Percentiles rank a stretch among this genome's conserved stretches.
Conservation (phyloP, 2,329 filamentous ascomycete species). For the Fusarium falciforme region DNA sequence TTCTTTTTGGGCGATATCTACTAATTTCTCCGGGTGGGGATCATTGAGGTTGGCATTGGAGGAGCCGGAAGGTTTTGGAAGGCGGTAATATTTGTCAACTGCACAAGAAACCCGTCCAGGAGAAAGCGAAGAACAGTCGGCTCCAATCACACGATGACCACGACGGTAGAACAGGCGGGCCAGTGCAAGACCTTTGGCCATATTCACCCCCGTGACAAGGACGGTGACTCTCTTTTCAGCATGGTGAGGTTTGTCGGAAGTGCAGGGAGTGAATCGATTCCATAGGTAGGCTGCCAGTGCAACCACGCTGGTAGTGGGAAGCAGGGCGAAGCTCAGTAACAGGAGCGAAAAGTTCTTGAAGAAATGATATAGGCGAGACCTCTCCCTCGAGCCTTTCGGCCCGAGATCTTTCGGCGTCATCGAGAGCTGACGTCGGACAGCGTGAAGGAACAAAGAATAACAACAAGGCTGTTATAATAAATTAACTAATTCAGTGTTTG, state of each 20-base stretch:
- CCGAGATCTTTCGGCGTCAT: not conserved
- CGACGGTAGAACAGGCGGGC: conserved; percentile 72
- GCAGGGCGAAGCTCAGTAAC: conserved; percentile 21
- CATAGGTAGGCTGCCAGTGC: conserved; percentile 19
- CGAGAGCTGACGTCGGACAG: not conserved
- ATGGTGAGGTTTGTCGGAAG: not conserved
- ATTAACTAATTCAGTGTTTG: not conserved
- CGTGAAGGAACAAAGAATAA: not conserved
- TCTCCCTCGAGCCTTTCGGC: not conserved
- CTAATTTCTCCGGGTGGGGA: conserved; percentile 66
- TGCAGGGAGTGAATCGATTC: not conserved
- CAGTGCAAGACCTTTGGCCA: conserved; percentile 76
- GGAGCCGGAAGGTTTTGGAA: conserved; percentile 47
- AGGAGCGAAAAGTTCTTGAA: conserved; percentile 28
- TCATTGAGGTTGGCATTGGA: conserved; percentile 43
- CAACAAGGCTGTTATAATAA: not conserved
- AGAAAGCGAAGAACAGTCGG: conserved; percentile 68
- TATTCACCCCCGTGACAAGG: conserved; percentile 78
- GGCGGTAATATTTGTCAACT: conserved; percentile 64
- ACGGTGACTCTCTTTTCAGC: conserved; percentile 56
- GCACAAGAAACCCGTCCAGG: conserved; percentile 69
- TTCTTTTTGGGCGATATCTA: conserved; percentile 70
- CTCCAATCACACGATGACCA: conserved; percentile 78
- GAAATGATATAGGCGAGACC: conserved; percentile 8
- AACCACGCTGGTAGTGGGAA: conserved; percentile 6